Evolutionary conservation across 495 filamentous ascomycete genomes (phyloP), one percentile per base, ranked within the genome.

Genomic region (Baudoinia panamericana): DNA sequence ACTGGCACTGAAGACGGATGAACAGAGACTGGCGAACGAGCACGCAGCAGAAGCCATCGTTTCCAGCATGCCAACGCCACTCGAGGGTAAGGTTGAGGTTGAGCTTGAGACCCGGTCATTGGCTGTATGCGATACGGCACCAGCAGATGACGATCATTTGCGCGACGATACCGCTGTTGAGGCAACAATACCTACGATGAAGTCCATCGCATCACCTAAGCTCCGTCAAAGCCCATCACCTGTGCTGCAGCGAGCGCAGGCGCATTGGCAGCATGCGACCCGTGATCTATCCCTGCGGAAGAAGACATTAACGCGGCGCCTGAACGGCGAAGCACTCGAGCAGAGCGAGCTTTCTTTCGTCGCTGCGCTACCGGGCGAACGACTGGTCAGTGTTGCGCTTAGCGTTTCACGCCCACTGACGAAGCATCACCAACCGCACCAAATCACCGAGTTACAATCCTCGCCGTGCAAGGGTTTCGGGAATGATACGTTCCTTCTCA

Each of bases 401-500:
- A 58, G 50, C 28, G 56, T 61, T 2, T 53, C 55, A 7, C 40
- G 47, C 5, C 53, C 57, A n/a, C 21, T 45, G 1, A 36, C 45
- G 5, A 43, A 20, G 2, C 32, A 32, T 16, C 40, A 41, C 8
- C 38, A 48, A 18, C 25, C 30, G 3, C 15, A 15, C 4, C 32
- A 34, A 6, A 13, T 40, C 9, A 33, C 27, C n/a, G 29, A 41
- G 21, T 21, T 45, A 3, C 39, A 40, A 11, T 33, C 50, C 10
- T 42, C 50, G 15, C 46, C 41, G 1, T 46, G 46, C 1, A 43
- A 50, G 20, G 33, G 5, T 20, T 36, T 39, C 18, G 42, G 35
- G 45, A 39, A 62, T 28, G 37, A 57, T 5, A 64, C 58, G 1
- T 60, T 63, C 47, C 51, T 56, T 34, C 46, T 61, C 7, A 62